Base-by-base conservation (phyloP, 2,329 filamentous ascomycete genomes). In the Botrytis hyacinthi region DNA sequence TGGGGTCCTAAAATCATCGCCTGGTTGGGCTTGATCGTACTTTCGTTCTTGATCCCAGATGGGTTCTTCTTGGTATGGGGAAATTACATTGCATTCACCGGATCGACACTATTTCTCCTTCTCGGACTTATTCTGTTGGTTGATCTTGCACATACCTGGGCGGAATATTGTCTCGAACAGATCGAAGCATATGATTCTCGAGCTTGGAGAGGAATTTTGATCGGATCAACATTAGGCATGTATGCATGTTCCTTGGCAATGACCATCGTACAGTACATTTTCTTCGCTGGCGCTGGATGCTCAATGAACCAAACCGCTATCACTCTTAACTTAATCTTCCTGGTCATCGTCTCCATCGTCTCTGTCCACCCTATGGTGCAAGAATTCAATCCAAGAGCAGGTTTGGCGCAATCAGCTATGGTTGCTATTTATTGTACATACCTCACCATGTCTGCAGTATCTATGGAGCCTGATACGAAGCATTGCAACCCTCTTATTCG, bases 341-440 rank as follows among this genome's bases (percentile, higher is more conserved):
- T 97, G 84, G 82, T 98, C 68, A 86, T 89, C 74, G 90, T 97
- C 75, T 97, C 94, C 0, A 87, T 91, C 77, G 87, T 98, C 46
- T 98, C 95, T 0, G 91, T 99, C 75, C 95, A 98, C 81, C 95
- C 96, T 1, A 89, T 88, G 1, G 90, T 99, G 22, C 96, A 99
- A 83, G 94, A 95, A 80, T 91, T 91, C 81, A 99, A 99, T 83
- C 90, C 95, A 66, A 94, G 95, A 81, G 96, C 96, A 60, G 96
- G 96, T 67, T 87, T 99, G 74, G 96, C 96, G n/a, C 96, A 99
- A 82, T 94, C 95, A 60, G 95, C 96, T 75, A 98, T 98, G 89
- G 96, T 99, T 62, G 94, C 95, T 29, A 89, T 97, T 74, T 99
- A 99, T 86, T 99, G 96, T 88, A 98, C 96, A 61, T 99, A 99